These are phyloP conservation scores for Clarireedia hainanense DNA, from an alignment of 2,329 filamentous ascomycete species.

Conservation along the genomic window DNA sequence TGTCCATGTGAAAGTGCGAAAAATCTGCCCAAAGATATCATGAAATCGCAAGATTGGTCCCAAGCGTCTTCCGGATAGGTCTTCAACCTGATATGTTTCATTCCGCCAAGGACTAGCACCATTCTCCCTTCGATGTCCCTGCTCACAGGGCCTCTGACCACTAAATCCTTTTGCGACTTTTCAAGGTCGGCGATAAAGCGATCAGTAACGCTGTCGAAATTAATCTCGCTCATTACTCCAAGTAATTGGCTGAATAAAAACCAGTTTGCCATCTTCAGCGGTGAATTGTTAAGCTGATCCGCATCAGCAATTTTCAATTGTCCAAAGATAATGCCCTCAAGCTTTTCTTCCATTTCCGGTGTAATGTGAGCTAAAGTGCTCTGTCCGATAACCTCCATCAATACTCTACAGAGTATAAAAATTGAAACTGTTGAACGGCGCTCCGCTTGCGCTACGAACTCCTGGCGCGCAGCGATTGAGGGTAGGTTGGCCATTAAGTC, in stretches of 20 bases:
- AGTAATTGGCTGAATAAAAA: conserved; percentile 86
- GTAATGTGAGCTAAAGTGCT: conserved; percentile 78
- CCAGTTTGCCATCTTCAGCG: conserved; percentile 89
- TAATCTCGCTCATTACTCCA: conserved; percentile 92
- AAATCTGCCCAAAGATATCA: conserved; percentile 71
- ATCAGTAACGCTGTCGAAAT: conserved; percentile 75
- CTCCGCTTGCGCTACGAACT: conserved; percentile 72
- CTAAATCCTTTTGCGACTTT: conserved; percentile 65
- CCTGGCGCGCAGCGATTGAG: conserved; percentile 45
- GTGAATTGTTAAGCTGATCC: conserved; percentile 68
- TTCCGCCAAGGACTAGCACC: conserved; percentile 79
- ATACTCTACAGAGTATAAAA: conserved; percentile 86
- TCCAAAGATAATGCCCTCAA: conserved; percentile 94
- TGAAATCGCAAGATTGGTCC: conserved; percentile 82
- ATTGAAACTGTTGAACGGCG: conserved; percentile 90
- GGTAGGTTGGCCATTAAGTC: conserved; percentile 14
- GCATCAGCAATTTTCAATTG: conserved; percentile 85
- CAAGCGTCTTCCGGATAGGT: conserved; percentile 67
- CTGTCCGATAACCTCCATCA: conserved; percentile 90
- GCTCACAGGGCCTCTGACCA: conserved; percentile 58
- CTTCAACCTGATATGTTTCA: conserved; percentile 80
- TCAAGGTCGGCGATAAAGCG: conserved; percentile 79
- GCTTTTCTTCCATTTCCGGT: conserved; percentile 83
- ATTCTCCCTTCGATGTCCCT: conserved; percentile 72
- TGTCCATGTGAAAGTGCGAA: conserved; percentile 83